These are phyloP conservation scores for Phytophthora hybrid DNA, from an alignment of 352 stramenopile species.

Conservation along the genomic window DNA sequence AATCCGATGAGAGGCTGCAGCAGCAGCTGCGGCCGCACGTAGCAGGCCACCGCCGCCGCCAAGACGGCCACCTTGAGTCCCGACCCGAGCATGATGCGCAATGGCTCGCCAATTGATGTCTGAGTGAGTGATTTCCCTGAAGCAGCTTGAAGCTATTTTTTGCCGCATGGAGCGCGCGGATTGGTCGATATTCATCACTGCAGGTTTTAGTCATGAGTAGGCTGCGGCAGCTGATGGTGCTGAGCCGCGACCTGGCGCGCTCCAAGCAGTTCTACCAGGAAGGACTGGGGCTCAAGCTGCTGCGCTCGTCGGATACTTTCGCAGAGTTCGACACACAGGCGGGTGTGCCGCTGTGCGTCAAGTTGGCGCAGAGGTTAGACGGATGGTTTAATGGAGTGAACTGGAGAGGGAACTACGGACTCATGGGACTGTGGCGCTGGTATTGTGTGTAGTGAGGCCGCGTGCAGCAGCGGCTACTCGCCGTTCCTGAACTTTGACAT, in stretches of 20 bases:
- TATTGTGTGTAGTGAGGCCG: conserved; percentile 59
- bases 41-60: conserved; percentile 53
- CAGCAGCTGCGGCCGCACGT: conserved; percentile 57
- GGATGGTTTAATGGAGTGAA: no score
- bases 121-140: conserved; percentile 19
- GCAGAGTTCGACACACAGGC: conserved; percentile 80
- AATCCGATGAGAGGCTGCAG: conserved; percentile 42
- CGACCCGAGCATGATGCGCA: conserved; percentile 33
- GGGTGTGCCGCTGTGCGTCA: conserved; percentile 78
- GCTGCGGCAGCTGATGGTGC: conserved; percentile 85
- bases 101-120: conserved; percentile 1
- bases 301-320: conserved; percentile 84
- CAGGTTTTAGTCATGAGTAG: conserved; percentile 46
- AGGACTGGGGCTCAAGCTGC: conserved; percentile 76
- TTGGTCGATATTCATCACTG: conserved; percentile 22
- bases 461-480: conserved; percentile 88
- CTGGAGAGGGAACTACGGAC: background rate
- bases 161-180: conserved; percentile 13
- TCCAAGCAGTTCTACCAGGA: conserved; percentile 89
- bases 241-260: conserved; percentile 82
- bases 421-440: background rate
- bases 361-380: conserved; percentile 78
- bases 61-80: conserved; percentile 52
- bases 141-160: conserved; percentile 36
- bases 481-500: conserved; percentile 94